Evolutionary conservation across 345 rosid species (phyloP), one percentile per base, ranked within the genome.

Genomic region (Stellera chamaejasme): DNA sequence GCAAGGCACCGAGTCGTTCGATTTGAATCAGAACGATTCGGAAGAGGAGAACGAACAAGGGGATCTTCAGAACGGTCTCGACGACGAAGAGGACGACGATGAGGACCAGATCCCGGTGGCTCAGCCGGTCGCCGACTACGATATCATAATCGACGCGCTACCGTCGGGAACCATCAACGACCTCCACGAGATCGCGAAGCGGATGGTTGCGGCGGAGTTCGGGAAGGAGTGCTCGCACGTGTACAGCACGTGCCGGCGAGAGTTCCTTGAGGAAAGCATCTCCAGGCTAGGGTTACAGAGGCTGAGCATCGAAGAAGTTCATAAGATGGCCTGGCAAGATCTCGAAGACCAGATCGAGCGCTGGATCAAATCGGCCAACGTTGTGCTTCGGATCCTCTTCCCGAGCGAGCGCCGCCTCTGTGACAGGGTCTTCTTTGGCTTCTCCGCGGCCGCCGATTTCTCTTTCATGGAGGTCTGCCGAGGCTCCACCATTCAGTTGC

Each of bases 401-500:
- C 96, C 98, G 2, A 88, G 96, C 54, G 98, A 92, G 70, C 82
- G 98, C 2, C 80, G 96, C n/a, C 70, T 92, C 63, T 92, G 96
- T 19, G 95, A 86, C 57, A 95, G 96, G 2, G 79, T 92, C 47
- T 92, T 84, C 59, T 72, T 78, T 11, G 90, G 93, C 11, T 78
- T 83, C 50, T 65, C 87, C 8, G 73, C 85, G 0, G 88, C 87
- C 1, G 82, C 87, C 5, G 95, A 88, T 64, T 69, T 82, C 28
- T 83, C 95, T 0, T 92, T 92, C 71, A 92, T 92, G 98, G 98
- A 92, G 68, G 95, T 86, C 12, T 88, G 93, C 57, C 88, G 96
- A 7, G 94, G 91, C n/a, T 61, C 88, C 6, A 61, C 83, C 16
- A 74, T 85, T 60, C 93, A 83, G 60, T 77, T 92, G 19, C 76